These are phyloP conservation scores for Bacterosira constricta DNA, from an alignment of 108 stramenopile species.

Conservation along the genomic window DNA sequence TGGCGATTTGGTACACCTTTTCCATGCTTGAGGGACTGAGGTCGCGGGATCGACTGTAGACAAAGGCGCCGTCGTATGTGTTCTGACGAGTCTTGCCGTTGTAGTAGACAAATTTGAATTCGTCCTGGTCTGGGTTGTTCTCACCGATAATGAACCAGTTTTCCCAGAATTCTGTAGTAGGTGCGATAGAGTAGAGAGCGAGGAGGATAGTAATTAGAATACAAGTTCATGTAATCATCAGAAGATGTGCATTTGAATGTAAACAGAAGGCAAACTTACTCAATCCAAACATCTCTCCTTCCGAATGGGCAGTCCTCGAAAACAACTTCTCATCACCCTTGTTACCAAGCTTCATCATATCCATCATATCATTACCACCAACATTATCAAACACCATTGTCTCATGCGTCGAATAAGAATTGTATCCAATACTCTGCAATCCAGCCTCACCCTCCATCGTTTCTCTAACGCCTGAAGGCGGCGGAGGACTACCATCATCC, in stretches of 20 bases:
- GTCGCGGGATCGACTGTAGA: slow-evolving; percentile 86
- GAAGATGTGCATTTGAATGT: too few species aligned
- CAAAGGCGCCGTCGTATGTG: slow-evolving; percentile 96
- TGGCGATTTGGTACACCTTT: slow-evolving; percentile 88
- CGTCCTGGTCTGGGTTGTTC: slow-evolving; percentile 77
- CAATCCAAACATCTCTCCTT: slow-evolving; percentile 93
- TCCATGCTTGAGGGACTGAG: slow-evolving; percentile 79
- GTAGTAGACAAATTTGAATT: slow-evolving; percentile 97
- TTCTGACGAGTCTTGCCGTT: slow-evolving; percentile 97
- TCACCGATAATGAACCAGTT: slow-evolving; percentile 95
- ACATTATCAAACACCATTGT: slow-evolving; percentile 85
- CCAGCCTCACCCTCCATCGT: slow-evolving; percentile 34
- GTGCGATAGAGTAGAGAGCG: neutral
- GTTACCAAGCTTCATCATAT: slow-evolving; percentile 52
- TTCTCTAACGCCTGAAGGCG: slow-evolving; percentile 73
- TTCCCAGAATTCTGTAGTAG: slow-evolving; percentile 91
- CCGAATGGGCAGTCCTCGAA: slow-evolving; percentile 87
- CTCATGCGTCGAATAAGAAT: slow-evolving; percentile 83
- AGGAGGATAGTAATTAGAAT: too few species aligned
- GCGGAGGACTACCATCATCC: slow-evolving; percentile 84
- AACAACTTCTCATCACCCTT: slow-evolving; percentile 69
- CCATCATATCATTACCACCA: slow-evolving; percentile 9
- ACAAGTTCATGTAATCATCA: too few species aligned
- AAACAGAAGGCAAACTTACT: slow-evolving; percentile 61
- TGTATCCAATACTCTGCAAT: slow-evolving; percentile 74